Conservation (phyloP, 2,329 filamentous ascomycete species). For the Aspergillus sclerotialis region DNA sequence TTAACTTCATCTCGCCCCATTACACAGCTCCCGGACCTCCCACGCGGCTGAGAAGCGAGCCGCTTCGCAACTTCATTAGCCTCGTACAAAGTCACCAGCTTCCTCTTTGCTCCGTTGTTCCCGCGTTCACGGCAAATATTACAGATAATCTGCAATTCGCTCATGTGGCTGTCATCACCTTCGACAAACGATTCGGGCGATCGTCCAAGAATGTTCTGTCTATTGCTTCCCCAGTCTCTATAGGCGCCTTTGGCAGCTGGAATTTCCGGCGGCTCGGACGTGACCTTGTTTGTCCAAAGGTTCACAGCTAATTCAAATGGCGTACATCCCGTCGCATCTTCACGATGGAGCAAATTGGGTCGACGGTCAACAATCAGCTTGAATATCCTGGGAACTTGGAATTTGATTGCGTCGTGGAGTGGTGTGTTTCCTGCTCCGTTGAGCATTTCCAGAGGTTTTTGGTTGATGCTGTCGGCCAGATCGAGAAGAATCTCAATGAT, state of each 20-base stretch:
- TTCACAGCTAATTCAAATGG: constrained; percentile 50
- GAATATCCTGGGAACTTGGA: constrained; percentile 53
- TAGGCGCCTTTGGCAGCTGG: background rate
- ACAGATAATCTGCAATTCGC: constrained; percentile 22
- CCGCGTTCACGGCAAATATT: constrained; percentile 28
- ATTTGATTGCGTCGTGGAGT: constrained; percentile 31
- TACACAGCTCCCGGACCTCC: too few species aligned
- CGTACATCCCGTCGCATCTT: constrained; percentile 71
- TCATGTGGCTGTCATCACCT: constrained; percentile 3
- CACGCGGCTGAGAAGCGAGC: constrained; percentile 23
- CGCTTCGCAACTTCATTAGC: constrained; percentile 56
- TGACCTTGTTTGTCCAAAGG: constrained; percentile 19
- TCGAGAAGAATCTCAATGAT: constrained; percentile 47
- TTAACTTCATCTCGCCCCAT: too few species aligned
- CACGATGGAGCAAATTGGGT: constrained; percentile 57
- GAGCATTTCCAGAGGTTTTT: constrained; percentile 38
- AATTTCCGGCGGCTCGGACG: constrained; percentile 9
- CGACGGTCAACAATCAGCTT: constrained; percentile 43
- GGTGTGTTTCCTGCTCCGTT: constrained; percentile 39
- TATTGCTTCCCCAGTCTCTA: background rate
- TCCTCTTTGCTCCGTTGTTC: constrained; percentile 35
- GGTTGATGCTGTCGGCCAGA: constrained; percentile 47
- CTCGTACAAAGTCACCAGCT: constrained; percentile 51
- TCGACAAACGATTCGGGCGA: constrained; percentile 6
- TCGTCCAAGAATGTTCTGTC: constrained; percentile 1